These are phyloP conservation scores for Cutaneotrichosporon spelunceum DNA, from an alignment of 1,284 basidiomycete species.

Conservation along the genomic window DNA sequence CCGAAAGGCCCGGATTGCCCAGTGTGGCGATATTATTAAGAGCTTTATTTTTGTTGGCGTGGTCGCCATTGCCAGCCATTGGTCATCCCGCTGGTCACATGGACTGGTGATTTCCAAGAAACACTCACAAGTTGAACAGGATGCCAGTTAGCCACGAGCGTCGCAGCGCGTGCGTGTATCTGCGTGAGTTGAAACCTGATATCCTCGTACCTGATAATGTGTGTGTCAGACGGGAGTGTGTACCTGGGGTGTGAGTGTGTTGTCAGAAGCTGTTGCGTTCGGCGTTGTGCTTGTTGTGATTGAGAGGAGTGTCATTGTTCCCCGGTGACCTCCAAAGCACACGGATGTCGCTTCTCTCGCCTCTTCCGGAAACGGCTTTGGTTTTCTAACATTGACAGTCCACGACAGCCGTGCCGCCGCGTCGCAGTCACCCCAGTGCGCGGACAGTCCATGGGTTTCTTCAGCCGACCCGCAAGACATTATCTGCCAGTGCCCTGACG, in stretches of 20 bases:
- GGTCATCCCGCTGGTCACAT: neutral
- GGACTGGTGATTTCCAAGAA: neutral
- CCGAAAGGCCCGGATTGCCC: neutral
- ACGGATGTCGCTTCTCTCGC: neutral
- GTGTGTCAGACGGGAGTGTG: constrained; percentile 31
- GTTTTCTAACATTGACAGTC: neutral
- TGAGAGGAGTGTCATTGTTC: no score
- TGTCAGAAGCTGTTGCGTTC: neutral
- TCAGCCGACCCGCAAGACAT: no score
- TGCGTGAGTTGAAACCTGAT: constrained; percentile 12
- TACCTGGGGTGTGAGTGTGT: constrained; percentile 24
- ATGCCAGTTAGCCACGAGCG: constrained; percentile 49
- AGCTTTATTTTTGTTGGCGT: no score
- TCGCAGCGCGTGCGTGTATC: constrained; percentile 50
- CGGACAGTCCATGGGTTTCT: no score
- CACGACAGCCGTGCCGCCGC: neutral
- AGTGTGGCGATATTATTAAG: neutral
- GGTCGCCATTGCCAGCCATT: neutral
- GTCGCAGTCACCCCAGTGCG: neutral
- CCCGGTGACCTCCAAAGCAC: neutral
- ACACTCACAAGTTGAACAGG: constrained; percentile 42
- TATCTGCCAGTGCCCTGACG: no score
- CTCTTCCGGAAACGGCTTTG: neutral
- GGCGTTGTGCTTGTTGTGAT: no score
- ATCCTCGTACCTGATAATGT: constrained; percentile 15